These are phyloP conservation scores for Cenchrus purpureus DNA, from an alignment of 176 grass and related monocot species.

Conservation along the genomic window DNA sequence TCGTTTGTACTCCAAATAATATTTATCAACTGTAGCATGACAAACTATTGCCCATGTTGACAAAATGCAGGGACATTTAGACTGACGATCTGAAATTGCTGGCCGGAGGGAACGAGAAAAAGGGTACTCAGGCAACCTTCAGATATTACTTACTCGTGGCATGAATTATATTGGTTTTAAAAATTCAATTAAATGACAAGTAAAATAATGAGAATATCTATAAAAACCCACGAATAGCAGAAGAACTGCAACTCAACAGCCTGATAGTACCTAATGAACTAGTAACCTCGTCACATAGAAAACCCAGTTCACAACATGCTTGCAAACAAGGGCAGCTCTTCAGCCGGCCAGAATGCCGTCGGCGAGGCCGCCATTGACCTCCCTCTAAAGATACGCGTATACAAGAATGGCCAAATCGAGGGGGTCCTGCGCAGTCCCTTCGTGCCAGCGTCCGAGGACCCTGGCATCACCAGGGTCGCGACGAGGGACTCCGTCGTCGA, in stretches of 20 bases:
- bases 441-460: constrained; percentile 3
- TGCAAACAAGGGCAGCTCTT: not conserved
- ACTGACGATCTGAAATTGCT: too few species aligned
- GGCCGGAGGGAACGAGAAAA: too few species aligned
- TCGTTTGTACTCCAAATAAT: too few species aligned
- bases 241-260: not conserved
- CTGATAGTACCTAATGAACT: not conserved
- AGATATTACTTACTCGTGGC: too few species aligned
- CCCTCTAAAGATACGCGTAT: not conserved
- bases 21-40: too few species aligned
- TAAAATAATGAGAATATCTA: not conserved
- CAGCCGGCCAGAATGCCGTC: not conserved
- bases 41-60: too few species aligned
- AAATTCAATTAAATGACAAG: too few species aligned
- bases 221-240: not conserved
- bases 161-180: too few species aligned
- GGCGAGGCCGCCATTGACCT: not conserved
- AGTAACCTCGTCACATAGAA: not conserved
- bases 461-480: not conserved
- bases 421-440: not conserved
- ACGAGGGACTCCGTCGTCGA: constrained; percentile 23
- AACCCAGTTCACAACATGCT: not conserved
- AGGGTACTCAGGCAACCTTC: too few species aligned
- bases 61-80: too few species aligned
- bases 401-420: constrained; percentile 1